Evolutionary conservation across 2,329 filamentous ascomycete species (phyloP).

Genomic region (Monosporascus sp.): DNA sequence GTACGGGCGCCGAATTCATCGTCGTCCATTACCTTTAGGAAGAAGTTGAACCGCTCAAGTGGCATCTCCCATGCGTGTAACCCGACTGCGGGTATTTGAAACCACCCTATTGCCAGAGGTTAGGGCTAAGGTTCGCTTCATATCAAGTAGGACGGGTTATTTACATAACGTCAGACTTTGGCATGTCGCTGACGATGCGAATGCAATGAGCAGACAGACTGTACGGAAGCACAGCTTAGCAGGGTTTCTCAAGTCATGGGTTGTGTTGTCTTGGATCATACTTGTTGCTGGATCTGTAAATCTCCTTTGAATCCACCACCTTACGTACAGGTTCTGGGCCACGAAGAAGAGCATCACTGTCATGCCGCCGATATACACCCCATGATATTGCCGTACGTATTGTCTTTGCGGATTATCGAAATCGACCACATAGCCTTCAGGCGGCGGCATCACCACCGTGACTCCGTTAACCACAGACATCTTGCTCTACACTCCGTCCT

Average conservation of each 20-base stretch:
- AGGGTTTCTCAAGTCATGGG: background rate
- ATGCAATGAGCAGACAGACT: background rate
- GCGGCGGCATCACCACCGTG: background rate
- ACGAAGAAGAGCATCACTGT: background rate
- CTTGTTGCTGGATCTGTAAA: background rate
- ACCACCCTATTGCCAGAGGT: background rate
- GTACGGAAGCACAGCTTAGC: background rate
- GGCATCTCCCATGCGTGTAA: background rate
- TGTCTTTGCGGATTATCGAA: slow-evolving; percentile 1
- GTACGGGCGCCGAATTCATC: background rate
- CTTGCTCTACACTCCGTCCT: slow-evolving; percentile 3
- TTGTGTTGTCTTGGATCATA: background rate
- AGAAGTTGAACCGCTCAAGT: background rate
- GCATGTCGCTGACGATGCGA: background rate
- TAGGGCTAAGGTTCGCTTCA: background rate
- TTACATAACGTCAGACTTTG: background rate
- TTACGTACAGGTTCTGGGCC: background rate
- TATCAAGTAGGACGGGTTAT: background rate
- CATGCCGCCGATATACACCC: background rate
- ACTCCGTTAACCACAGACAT: slow-evolving; percentile 1
- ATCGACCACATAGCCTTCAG: background rate
- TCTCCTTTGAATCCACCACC: background rate
- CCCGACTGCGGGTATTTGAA: background rate
- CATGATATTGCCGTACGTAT: background rate
- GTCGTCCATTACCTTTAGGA: background rate